phyloP scores from a whole-genome alignment of 2,329 filamentous ascomycete species.

The Coniochaeta sp. region DNA sequence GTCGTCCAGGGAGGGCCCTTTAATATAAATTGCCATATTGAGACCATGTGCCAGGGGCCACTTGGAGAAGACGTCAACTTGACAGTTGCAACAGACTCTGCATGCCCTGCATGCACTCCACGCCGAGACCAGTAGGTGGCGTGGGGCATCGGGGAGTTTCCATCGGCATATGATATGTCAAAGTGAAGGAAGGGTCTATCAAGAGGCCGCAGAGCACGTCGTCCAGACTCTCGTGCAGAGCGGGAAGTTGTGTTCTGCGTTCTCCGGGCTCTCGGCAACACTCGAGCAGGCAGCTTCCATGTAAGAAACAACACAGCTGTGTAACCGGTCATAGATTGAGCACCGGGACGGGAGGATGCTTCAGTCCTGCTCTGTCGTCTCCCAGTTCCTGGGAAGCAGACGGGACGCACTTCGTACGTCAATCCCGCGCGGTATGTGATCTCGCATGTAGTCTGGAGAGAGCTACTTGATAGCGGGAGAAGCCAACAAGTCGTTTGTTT shows the following conservation, averaged over 20 bases:
- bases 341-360: background rate
- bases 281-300: background rate
- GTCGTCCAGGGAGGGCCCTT: conserved; percentile 5
- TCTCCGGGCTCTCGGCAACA: background rate
- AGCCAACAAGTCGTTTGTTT: background rate
- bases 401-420: background rate
- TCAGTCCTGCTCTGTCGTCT: background rate
- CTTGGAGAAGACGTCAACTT: conserved; percentile 7
- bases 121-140: background rate
- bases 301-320: background rate
- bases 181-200: background rate
- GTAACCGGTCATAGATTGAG: conserved; percentile 1
- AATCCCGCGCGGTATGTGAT: background rate
- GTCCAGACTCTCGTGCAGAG: background rate
- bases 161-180: background rate
- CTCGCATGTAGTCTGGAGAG: background rate
- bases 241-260: background rate
- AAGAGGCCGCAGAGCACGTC: background rate
- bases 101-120: conserved; percentile 1
- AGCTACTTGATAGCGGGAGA: background rate
- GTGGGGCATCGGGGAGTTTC: background rate
- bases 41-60: conserved; percentile 12
- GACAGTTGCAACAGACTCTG: conserved; percentile 5
- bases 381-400: conserved; percentile 1
- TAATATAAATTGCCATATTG: conserved; percentile 15